Percentiles rank a stretch among this genome's conserved stretches.
phyloP scores from a whole-genome alignment of 1,284 basidiomycete species.

The Leccinum cinnamomeum region DNA sequence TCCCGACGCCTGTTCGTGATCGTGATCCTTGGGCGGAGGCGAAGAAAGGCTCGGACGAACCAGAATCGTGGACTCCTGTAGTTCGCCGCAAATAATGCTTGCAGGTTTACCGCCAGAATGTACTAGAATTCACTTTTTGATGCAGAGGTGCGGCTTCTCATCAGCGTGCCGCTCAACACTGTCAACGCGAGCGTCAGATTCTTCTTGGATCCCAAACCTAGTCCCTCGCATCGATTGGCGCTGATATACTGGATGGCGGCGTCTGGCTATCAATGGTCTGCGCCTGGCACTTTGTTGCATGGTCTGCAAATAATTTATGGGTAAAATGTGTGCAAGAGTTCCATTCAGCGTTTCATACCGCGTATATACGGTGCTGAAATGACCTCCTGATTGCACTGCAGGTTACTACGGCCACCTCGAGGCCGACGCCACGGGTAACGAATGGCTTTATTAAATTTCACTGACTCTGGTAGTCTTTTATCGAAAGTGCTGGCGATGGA shows the following conservation, averaged over 20 bases:
- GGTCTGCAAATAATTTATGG: not conserved
- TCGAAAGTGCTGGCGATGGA: not conserved
- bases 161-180: not conserved
- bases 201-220: not conserved
- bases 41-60: conserved; percentile 24
- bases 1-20: not conserved
- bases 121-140: conserved; percentile 11
- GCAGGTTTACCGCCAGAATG: not conserved
- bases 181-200: not conserved
- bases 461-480: not conserved
- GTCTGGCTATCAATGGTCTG: not conserved
- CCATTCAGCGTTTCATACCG: not conserved
- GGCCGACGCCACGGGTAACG: not conserved
- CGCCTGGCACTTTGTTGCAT: not conserved
- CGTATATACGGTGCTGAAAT: not conserved
- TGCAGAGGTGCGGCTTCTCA: not conserved
- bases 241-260: not conserved
- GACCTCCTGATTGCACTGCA: not conserved
- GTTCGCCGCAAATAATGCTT: conserved; percentile 23
- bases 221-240: not conserved
- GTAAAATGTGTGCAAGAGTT: no score
- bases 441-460: not conserved
- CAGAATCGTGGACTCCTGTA: conserved; percentile 30
- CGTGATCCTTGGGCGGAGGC: conserved; percentile 31
- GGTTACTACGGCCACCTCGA: not conserved